Conservation (phyloP, 1,139 yeast genomes). For the Sugiyamaella japonica region DNA sequence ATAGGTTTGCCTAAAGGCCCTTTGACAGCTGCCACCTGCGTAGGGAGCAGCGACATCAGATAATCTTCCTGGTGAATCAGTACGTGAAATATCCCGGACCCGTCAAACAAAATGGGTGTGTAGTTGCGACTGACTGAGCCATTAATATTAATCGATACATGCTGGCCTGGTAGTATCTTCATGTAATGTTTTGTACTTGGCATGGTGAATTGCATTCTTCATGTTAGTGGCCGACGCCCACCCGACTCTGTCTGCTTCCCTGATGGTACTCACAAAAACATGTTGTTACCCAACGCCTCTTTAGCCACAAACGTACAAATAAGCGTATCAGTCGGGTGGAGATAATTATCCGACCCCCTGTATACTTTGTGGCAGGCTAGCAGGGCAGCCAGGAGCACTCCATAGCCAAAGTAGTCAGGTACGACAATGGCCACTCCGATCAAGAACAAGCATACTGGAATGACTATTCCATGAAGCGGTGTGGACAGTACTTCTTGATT, state of each 20-base stretch:
- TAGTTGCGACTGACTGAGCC: not conserved
- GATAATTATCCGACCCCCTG: constrained; percentile 46
- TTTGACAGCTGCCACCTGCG: not conserved
- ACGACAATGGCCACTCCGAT: constrained; percentile 37
- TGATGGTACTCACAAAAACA: constrained; percentile 56
- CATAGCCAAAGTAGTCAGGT: constrained; percentile 32
- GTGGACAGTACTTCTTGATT: constrained; percentile 26
- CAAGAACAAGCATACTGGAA: constrained; percentile 38
- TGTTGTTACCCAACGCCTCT: constrained; percentile 73
- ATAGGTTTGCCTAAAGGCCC: constrained; percentile 1
- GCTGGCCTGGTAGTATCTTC: constrained; percentile 1
- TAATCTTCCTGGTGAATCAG: not conserved
- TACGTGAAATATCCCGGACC: not conserved
- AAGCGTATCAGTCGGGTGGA: constrained; percentile 62
- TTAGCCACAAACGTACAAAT: constrained; percentile 80
- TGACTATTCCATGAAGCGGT: constrained; percentile 39
- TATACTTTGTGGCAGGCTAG: constrained; percentile 35
- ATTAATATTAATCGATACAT: not conserved
- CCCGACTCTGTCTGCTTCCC: not conserved
- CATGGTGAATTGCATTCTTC: constrained; percentile 76
- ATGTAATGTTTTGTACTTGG: not conserved
- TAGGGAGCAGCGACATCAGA: not conserved
- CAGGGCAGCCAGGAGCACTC: constrained; percentile 29
- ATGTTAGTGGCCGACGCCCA: not conserved
- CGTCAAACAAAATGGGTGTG: not conserved